A percentile compares a stretch with the other conserved stretches of the same genome.
Evolutionary conservation across 345 rosid genomes (phyloP).

Genomic region (Syzygium grande): DNA sequence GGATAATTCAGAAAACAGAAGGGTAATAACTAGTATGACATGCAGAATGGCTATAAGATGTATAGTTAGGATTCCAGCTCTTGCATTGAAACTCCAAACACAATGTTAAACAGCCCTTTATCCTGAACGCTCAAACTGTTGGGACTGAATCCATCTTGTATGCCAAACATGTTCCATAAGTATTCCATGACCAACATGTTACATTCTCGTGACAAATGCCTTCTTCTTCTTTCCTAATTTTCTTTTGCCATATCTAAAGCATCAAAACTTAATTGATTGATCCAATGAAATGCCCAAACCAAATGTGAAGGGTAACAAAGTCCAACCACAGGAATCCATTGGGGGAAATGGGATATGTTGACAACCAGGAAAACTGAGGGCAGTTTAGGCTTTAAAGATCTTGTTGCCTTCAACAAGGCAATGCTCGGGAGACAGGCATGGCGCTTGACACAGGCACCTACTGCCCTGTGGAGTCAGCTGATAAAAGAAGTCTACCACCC

Average conservation of each 20-base stretch:
- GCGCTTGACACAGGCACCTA: too few relatives aligned
- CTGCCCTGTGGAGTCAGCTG: too few relatives aligned
- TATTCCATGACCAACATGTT: background rate
- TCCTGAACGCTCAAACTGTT: accelerated
- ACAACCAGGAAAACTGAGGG: too few relatives aligned
- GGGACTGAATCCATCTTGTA: background rate
- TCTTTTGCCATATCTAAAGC: too few relatives aligned
- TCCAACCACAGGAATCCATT: background rate
- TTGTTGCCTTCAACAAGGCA: too few relatives aligned
- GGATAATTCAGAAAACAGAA: background rate
- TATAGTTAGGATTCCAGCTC: background rate
- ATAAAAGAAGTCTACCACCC: too few relatives aligned
- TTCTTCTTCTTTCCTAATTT: background rate
- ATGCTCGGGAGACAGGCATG: too few relatives aligned
- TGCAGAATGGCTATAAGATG: background rate
- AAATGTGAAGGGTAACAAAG: background rate
- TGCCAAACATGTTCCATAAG: background rate
- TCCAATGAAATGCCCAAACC: background rate
- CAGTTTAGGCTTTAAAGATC: too few relatives aligned
- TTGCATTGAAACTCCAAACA: background rate
- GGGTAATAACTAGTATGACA: accelerated
- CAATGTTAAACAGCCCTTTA: background rate
- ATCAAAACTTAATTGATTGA: background rate
- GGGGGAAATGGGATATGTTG: too few relatives aligned
- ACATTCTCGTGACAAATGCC: background rate